Evolutionary conservation across 257 asterid species (phyloP).

Genomic region (Scutellaria baicalensis): DNA sequence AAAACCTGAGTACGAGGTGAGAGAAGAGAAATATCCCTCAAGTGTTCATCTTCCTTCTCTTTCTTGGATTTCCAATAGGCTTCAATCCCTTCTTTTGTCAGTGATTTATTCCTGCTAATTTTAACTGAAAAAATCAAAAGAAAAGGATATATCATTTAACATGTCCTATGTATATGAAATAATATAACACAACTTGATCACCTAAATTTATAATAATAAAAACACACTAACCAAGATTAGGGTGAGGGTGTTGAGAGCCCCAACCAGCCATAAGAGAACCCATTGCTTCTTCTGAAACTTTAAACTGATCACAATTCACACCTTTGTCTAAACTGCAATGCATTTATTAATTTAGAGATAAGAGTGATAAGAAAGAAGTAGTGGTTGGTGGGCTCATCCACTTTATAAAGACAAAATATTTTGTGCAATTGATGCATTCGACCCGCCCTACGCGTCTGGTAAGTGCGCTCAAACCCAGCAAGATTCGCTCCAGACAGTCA

Average conservation of each 20-base stretch:
- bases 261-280: conserved; percentile 98
- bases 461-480: too few relatives aligned
- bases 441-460: too few relatives aligned
- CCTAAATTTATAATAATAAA: not conserved
- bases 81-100: conserved; percentile 65
- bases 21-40: conserved; percentile 41
- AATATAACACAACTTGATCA: not conserved
- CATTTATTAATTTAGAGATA: not conserved
- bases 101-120: conserved; percentile 48
- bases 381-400: not conserved
- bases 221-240: conserved; percentile 44
- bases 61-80: conserved; percentile 70
- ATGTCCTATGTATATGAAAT: too few relatives aligned
- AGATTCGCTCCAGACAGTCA: too few relatives aligned
- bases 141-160: not conserved
- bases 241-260: conserved; percentile 51
- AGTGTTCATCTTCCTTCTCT: conserved; percentile 60
- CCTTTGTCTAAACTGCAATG: not conserved
- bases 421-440: too few relatives aligned
- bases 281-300: conserved; percentile 21
- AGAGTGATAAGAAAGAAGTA: not conserved
- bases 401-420: too few relatives aligned
- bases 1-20: conserved; percentile 56
- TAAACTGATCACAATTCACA: not conserved
- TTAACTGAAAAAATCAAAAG: conserved; percentile 31